A percentile compares a stretch with the other conserved stretches of the same genome.
These are phyloP conservation scores for Cyamopsis tetragonoloba DNA, from an alignment of 306 rosid genomes.

Conservation along the genomic window DNA sequence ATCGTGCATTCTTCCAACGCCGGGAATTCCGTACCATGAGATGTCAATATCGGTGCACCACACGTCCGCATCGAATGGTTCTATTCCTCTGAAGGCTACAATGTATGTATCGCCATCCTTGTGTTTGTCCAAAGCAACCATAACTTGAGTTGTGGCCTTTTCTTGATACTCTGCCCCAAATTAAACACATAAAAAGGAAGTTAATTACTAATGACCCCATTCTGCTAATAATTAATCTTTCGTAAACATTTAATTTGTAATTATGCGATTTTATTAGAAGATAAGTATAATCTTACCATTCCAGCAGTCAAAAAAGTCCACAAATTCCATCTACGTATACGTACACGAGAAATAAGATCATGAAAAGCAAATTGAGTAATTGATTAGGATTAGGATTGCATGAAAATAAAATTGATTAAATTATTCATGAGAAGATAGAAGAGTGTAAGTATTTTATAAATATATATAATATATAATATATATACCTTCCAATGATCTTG, in stretches of 20 bases:
- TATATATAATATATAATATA: no score
- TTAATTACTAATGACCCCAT: no score
- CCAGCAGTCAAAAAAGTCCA: slow-evolving; percentile 65
- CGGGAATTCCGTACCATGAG: slow-evolving; percentile 64
- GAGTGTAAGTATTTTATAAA: background rate
- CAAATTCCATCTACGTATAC: slow-evolving; percentile 60
- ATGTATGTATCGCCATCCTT: slow-evolving; percentile 47
- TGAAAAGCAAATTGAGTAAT: no score
- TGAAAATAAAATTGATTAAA: background rate
- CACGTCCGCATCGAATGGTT: slow-evolving; percentile 69
- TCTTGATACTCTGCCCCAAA: slow-evolving; percentile 52
- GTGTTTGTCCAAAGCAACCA: slow-evolving; percentile 44
- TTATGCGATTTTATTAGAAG: background rate
- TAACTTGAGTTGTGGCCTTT: slow-evolving; percentile 58
- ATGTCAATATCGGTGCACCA: slow-evolving; percentile 80
- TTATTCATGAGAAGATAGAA: no score
- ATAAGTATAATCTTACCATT: slow-evolving; percentile 83
- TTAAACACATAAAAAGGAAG: no score
- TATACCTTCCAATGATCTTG: slow-evolving; percentile 53
- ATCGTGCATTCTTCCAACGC: slow-evolving; percentile 59
- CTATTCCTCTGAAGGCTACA: slow-evolving; percentile 77
- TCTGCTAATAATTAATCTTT: background rate
- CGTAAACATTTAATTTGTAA: no score
- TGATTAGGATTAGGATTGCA: no score
- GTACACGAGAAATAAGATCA: no score